Conservation (phyloP, 2,329 filamentous ascomycete genomes). For the Botrytis sinoallii region DNA sequence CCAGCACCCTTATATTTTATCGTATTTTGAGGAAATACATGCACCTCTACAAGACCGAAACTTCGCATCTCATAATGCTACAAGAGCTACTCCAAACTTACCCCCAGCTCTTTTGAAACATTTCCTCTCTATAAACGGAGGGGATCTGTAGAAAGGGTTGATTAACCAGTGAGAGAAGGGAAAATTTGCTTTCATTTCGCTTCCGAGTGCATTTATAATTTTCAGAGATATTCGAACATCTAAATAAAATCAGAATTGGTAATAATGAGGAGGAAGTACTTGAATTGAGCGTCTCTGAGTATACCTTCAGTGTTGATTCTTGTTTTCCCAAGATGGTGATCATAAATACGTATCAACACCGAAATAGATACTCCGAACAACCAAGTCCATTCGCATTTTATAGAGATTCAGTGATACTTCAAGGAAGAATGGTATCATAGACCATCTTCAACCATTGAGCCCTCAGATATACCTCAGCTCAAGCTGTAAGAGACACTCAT, state of each 20-base stretch:
- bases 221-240: neutral
- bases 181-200: neutral
- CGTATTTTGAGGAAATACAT: neutral
- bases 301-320: neutral
- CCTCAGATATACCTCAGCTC: neutral
- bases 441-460: neutral
- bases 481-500: neutral
- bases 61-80: neutral
- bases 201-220: neutral
- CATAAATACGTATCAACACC: neutral
- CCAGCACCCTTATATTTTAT: neutral
- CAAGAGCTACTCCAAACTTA: neutral
- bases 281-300: neutral
- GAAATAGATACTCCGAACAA: neutral
- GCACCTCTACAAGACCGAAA: fast-evolving
- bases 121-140: neutral
- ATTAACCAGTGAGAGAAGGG: neutral
- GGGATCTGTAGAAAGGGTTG: fast-evolving
- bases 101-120: neutral
- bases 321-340: fast-evolving
- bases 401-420: fast-evolving
- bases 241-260: neutral
- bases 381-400: neutral
- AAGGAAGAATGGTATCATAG: neutral
- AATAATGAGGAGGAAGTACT: fast-evolving